Evolutionary conservation across 2,329 filamentous ascomycete genomes (phyloP), one percentile per base, ranked within the genome.

Genomic region (Colletotrichum aenigma): DNA sequence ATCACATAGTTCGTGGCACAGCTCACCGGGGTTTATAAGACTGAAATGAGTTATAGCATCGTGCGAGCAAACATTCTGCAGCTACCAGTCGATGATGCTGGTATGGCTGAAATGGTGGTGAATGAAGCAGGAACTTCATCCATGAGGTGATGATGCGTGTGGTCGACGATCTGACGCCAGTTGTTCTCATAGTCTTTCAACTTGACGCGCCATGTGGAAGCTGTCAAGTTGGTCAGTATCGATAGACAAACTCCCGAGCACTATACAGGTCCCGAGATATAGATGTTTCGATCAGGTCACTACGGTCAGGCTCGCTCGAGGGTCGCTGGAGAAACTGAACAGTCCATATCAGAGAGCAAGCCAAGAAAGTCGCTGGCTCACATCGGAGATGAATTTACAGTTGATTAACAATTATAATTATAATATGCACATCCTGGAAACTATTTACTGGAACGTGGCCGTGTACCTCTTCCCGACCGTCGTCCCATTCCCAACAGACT

Each of bases 401-500:
- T 30, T 6, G 5, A 69, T 61, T 61, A 52, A 24, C 13, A 21
- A 62, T 70, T 62, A 70, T n/a, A 36, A 52, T 70, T 52, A 62
- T 36, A 32, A 48, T 15, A 16, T 16, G 18, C 13, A 70, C 12
- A 15, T 24, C 6, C 12, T 28, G 18, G 4, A 36, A 6, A 9
- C 18, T 8, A 12, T 21, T 58, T 21, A 70, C 28, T 18, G 60
- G 12, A 58, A 26, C n/a, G 65, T 64, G 7, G 73, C 62, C 24
- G 18, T 36, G 13, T 75, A 74, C 48, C 80, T 77, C 77, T 81
- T 82, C 2, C 79, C 80, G 1, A 82, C 80, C 15, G 68, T 77
- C 2, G 79, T 81, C 6, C 80, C 81, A 36, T 82, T 82, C 4
- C 79, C 81, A 7, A 74, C 70, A 12, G 58, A 30, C 26, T 76